phyloP scores from a whole-genome alignment of 2,329 filamentous ascomycete genomes.

The Arthroderma uncinatum region DNA sequence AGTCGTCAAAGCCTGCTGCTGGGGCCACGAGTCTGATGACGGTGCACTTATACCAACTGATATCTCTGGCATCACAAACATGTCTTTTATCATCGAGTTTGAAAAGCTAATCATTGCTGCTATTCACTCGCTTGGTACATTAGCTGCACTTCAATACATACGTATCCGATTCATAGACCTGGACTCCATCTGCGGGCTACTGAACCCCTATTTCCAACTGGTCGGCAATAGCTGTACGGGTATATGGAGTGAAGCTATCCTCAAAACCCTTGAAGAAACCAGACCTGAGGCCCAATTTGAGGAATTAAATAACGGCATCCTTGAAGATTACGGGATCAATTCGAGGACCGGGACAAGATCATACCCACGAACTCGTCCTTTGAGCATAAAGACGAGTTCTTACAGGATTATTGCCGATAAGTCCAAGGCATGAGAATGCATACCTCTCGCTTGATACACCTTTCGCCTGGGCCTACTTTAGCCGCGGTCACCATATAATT shows the following conservation, averaged over 20 bases:
- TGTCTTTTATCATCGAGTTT: constrained; percentile 60
- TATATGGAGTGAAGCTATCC: constrained; percentile 60
- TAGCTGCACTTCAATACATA: constrained; percentile 51
- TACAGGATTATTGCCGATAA: constrained; percentile 34
- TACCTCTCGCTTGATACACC: not conserved
- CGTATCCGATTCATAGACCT: constrained; percentile 66
- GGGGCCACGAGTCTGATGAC: constrained; percentile 26
- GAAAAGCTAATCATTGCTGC: constrained; percentile 56
- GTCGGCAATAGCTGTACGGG: constrained; percentile 52
- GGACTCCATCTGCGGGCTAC: constrained; percentile 56
- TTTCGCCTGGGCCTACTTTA: not conserved
- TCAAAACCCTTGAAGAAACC: constrained; percentile 48
- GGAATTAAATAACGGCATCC: constrained; percentile 54
- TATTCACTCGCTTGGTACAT: constrained; percentile 48
- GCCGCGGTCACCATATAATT: not conserved
- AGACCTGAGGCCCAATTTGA: constrained; percentile 50
- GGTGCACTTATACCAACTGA: constrained; percentile 43
- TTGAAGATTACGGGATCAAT: constrained; percentile 28
- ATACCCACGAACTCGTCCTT: constrained; percentile 30
- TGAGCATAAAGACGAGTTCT: constrained; percentile 30
- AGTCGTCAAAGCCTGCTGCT: constrained; percentile 64
- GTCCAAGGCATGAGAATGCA: constrained; percentile 19
- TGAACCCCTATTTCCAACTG: constrained; percentile 63
- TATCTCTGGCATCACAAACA: constrained; percentile 59
- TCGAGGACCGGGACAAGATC: constrained; percentile 25